Percentiles rank a stretch among this genome's conserved stretches.
Evolutionary conservation across 2,329 filamentous ascomycete species (phyloP).

Genomic region (Apiospora phragmitis): DNA sequence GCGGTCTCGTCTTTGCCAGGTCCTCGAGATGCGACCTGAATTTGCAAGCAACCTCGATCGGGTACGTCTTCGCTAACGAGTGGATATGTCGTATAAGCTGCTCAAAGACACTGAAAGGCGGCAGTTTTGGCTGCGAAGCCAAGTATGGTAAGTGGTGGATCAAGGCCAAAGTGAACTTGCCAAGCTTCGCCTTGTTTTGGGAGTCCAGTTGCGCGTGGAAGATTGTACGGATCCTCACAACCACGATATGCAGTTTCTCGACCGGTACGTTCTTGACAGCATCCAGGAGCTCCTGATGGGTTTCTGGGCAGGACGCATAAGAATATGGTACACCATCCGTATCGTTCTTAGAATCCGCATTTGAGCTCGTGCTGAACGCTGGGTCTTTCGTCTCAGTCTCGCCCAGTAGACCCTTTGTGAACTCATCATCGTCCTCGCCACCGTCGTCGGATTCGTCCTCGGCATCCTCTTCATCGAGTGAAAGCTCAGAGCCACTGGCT

Average conservation of each 20-base stretch:
- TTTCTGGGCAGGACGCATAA: conserved; percentile 75
- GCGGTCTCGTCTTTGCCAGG: conserved; percentile 48
- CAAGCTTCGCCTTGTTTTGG: conserved; percentile 81
- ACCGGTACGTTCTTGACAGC: conserved; percentile 62
- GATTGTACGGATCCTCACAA: conserved; percentile 89
- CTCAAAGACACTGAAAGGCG: conserved; percentile 71
- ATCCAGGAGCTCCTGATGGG: conserved; percentile 71
- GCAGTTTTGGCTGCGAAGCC: conserved; percentile 41
- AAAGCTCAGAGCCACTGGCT: conserved; percentile 51
- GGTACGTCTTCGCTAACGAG: conserved; percentile 84
- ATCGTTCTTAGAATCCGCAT: conserved; percentile 46
- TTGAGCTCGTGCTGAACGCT: conserved; percentile 46
- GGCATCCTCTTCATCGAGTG: conserved; percentile 13
- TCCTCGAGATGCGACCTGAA: conserved; percentile 73
- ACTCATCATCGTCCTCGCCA: conserved; percentile 48
- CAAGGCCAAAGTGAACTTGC: conserved; percentile 64
- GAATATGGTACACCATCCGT: conserved; percentile 73
- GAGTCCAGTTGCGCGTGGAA: conserved; percentile 85
- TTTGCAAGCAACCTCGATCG: conserved; percentile 72
- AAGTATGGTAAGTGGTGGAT: conserved; percentile 62
- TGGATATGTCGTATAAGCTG: conserved; percentile 86
- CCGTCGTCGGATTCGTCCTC: conserved; percentile 51
- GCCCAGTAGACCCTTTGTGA: conserved; percentile 67
- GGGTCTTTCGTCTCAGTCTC: conserved; percentile 57
- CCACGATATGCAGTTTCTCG: conserved; percentile 70